Evolutionary conservation across 2,329 filamentous ascomycete genomes (phyloP), one percentile per base, ranked within the genome.

Genomic region (Cryphonectria naterciae): DNA sequence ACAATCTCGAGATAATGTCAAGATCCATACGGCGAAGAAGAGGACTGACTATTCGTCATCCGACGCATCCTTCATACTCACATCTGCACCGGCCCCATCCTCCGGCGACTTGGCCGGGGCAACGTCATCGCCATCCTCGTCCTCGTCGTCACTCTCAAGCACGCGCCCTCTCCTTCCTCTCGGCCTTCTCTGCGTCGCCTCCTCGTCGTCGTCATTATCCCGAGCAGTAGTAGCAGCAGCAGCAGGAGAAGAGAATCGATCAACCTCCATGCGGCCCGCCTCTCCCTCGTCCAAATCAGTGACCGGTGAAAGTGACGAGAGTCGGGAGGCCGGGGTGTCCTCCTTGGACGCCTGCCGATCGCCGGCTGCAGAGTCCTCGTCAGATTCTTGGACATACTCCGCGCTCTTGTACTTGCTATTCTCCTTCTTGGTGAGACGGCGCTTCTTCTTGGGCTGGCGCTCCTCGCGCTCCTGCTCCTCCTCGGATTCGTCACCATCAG

Each of bases 341-440:
- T 74, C 71, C 75, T 76, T 73, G 70, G 67, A 72, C 58, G 74
- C 64, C 68, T 73, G 73, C 49, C 69, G 66, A 10, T 46, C 75
- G 67, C 61, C 78, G 10, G 79, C 46, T 8, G 46, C 76, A 70
- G 74, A 75, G 68, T 81, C 81, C 2, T 87, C 88, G 74, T 93
- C 91, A 72, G 91, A 93, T 73, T 95, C 92, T 61, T 93, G 91
- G 39, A 97, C 90, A 73, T 94, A 89, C 81, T 97, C 94, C 1
- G 88, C 90, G 66, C 92, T 95, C 86, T 97, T 97, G 85, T 89
- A 97, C 81, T 97, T 97, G 79, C 78, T 80, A 72, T 81, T 83
- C 74, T 88, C 86, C 72, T 82, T 82, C 74, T 81, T 81, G 22
- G 82, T 85, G 77, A 87, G 86, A 72, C 83, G 86, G 69, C 88